A percentile compares a stretch with the other conserved stretches of the same genome.
These are phyloP conservation scores for Pulveroboletus frians DNA, from an alignment of 768 basidiomycete species.

Conservation along the genomic window DNA sequence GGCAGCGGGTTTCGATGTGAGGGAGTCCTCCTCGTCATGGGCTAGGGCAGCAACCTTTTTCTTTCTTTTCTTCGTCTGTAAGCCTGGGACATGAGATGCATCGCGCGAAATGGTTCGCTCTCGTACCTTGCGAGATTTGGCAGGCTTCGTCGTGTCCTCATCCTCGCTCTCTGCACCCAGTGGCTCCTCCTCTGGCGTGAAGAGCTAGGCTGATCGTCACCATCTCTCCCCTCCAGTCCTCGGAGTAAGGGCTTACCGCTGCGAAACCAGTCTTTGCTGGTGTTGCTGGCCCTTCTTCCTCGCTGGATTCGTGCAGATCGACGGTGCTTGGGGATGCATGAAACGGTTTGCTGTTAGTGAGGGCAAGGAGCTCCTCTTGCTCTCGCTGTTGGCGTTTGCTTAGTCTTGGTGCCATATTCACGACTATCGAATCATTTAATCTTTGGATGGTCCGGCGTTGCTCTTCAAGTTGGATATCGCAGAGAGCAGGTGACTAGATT, in stretches of 20 bases:
- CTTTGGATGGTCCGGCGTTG: background rate
- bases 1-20: constrained; percentile 4
- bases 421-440: constrained; percentile 2
- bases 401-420: constrained; percentile 60
- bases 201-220: constrained; percentile 36
- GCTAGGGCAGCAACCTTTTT: constrained; percentile 21
- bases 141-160: constrained; percentile 15
- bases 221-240: constrained; percentile 7
- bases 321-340: constrained; percentile 1
- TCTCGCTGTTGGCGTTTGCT: constrained; percentile 88
- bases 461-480: background rate
- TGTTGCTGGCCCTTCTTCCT: constrained; percentile 36
- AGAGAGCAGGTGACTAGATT: background rate
- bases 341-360: constrained; percentile 31
- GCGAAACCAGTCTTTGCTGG: constrained; percentile 36
- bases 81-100: constrained; percentile 1
- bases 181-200: constrained; percentile 31
- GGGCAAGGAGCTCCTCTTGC: constrained; percentile 68
- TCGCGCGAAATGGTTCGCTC: background rate
- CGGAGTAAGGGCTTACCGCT: constrained; percentile 33
- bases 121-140: constrained; percentile 24
- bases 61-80: constrained; percentile 40
- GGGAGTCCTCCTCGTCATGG: constrained; percentile 1
- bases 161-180: constrained; percentile 19
- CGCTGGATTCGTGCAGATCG: constrained; percentile 29